A percentile compares a stretch with the other conserved stretches of the same genome.
Evolutionary conservation across 169 alveolate species (phyloP).

Genomic region (Plasmodium coatneyi): DNA sequence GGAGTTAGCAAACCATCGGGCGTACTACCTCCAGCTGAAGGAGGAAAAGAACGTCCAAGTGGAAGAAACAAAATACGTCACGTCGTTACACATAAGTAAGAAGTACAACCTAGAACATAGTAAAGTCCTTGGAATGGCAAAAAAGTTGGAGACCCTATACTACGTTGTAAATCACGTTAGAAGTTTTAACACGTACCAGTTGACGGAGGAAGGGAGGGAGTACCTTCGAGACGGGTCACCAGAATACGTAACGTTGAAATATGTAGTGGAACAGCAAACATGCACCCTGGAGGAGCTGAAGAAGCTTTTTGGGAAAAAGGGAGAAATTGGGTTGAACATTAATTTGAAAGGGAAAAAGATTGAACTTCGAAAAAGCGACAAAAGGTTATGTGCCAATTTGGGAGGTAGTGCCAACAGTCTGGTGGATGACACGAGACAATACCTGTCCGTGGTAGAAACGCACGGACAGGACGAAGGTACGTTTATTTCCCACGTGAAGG

Average conservation of each 20-base stretch:
- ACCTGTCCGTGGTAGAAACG: background rate
- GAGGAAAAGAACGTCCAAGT: background rate
- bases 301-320: background rate
- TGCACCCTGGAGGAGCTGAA: constrained; percentile 15
- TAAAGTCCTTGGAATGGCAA: constrained; percentile 83
- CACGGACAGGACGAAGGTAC: constrained; percentile 35
- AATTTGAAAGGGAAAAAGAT: constrained; percentile 15
- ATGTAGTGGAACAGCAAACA: constrained; percentile 40
- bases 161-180: constrained; percentile 79
- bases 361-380: constrained; percentile 30
- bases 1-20: background rate
- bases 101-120: constrained; percentile 81
- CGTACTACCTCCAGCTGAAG: constrained; percentile 1
- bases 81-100: constrained; percentile 65
- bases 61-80: constrained; percentile 26
- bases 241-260: constrained; percentile 79
- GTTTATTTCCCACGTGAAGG: background rate
- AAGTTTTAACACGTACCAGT: constrained; percentile 64
- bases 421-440: constrained; percentile 62
- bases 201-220: constrained; percentile 83
- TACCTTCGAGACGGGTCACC: constrained; percentile 85
- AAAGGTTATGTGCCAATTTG: constrained; percentile 30
- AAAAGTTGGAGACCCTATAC: constrained; percentile 84
- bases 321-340: constrained; percentile 48
- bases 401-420: constrained; percentile 26